Evolutionary conservation across 164 flowering plant species (phyloP).

Genomic region (Magnolia changhungtana): DNA sequence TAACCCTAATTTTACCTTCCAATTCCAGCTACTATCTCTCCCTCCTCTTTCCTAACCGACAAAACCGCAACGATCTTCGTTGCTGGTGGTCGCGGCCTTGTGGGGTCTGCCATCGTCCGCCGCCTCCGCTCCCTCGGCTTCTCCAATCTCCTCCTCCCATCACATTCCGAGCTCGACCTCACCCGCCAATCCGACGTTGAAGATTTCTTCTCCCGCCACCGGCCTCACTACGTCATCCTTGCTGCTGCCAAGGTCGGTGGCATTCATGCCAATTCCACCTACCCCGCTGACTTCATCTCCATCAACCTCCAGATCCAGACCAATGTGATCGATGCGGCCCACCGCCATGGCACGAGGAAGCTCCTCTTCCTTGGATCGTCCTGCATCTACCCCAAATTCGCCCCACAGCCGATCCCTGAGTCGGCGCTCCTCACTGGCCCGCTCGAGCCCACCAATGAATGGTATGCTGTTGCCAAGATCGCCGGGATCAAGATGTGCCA

Average conservation of each 20-base stretch:
- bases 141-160: slow-evolving; percentile 59
- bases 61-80: slow-evolving; percentile 80
- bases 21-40: neutral
- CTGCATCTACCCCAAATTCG: slow-evolving; percentile 89
- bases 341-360: slow-evolving; percentile 54
- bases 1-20: neutral
- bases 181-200: slow-evolving; percentile 77
- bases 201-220: slow-evolving; percentile 61
- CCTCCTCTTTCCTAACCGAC: slow-evolving; percentile 26
- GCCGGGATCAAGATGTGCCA: slow-evolving; percentile 94
- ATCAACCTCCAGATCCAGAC: slow-evolving; percentile 88
- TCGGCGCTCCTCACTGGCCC: slow-evolving; percentile 73
- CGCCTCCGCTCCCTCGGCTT: slow-evolving; percentile 53
- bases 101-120: slow-evolving; percentile 84
- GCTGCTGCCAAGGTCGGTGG: slow-evolving; percentile 98
- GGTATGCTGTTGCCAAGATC: slow-evolving; percentile 91
- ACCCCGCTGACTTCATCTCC: slow-evolving; percentile 86
- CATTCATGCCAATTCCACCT: slow-evolving; percentile 90
- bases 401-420: slow-evolving; percentile 87
- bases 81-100: slow-evolving; percentile 88
- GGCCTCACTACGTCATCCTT: slow-evolving; percentile 67
- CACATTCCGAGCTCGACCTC: slow-evolving; percentile 82
- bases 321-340: slow-evolving; percentile 74
- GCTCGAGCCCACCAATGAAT: slow-evolving; percentile 88
- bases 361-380: slow-evolving; percentile 83